These are phyloP conservation scores for Ajuga chamaepitys DNA, from an alignment of 257 asterid species.

Conservation along the genomic window DNA sequence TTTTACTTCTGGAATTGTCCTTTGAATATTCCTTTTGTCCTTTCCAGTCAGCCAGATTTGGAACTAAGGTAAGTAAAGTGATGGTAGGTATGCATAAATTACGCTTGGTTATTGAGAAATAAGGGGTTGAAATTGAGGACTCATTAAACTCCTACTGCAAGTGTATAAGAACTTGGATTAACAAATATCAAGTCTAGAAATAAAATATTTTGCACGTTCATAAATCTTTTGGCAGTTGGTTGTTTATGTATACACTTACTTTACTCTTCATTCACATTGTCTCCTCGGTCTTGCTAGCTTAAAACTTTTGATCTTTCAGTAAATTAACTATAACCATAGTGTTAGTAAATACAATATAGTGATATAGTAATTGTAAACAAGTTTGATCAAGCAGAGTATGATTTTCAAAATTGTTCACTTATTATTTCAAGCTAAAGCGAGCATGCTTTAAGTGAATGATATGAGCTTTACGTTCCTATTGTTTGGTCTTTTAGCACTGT, in stretches of 20 bases:
- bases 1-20: neutral
- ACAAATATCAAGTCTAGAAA: neutral
- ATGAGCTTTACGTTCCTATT: too few relatives aligned
- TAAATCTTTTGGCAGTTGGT: neutral
- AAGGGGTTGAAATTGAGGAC: neutral
- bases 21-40: neutral
- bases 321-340: neutral
- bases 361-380: too few relatives aligned
- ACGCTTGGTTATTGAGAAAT: neutral
- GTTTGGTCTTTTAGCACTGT: too few relatives aligned
- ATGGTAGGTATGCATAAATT: neutral
- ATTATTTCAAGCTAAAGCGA: too few relatives aligned
- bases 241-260: neutral
- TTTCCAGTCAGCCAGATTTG: neutral
- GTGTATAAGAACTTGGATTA: neutral
- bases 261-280: neutral
- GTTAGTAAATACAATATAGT: neutral
- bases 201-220: neutral
- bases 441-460: too few relatives aligned
- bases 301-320: neutral
- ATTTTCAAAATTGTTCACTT: too few relatives aligned
- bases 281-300: constrained; percentile 3
- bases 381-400: too few relatives aligned
- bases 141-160: neutral
- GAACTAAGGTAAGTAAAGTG: neutral